Evolutionary conservation across 2,329 filamentous ascomycete species (phyloP).

Genomic region (Aspergillus sp.): DNA sequence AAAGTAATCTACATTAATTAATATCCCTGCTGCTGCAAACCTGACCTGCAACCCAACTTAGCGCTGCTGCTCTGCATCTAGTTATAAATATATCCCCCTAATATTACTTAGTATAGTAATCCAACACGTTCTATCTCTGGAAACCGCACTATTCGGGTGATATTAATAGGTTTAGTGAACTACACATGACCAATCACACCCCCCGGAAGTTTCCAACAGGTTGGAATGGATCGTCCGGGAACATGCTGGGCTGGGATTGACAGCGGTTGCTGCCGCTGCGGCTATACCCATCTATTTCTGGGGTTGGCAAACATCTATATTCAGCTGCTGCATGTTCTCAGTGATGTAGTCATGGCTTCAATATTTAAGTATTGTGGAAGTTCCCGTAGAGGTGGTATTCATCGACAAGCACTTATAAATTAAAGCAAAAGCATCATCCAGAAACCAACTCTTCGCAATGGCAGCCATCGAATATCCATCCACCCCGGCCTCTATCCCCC

Average conservation of each 20-base stretch:
- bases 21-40: background rate
- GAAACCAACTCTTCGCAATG: background rate
- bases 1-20: slow-evolving; percentile 2
- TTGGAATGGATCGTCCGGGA: background rate
- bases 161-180: slow-evolving; percentile 3
- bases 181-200: background rate
- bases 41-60: too few relatives aligned
- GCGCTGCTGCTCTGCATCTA: background rate
- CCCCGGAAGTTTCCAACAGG: background rate
- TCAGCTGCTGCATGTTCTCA: background rate
- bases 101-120: slow-evolving; percentile 1
- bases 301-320: background rate
- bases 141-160: background rate
- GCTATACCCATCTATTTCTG: slow-evolving; percentile 1
- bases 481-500: background rate
- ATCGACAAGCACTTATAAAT: background rate
- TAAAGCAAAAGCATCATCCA: background rate
- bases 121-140: background rate
- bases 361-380: too few relatives aligned
- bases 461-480: background rate
- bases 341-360: too few relatives aligned
- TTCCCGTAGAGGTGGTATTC: too few relatives aligned
- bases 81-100: background rate
- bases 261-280: background rate
- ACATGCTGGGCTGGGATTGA: background rate